Base-by-base conservation (phyloP, 345 rosid species). In the Euclidium syriacum region DNA sequence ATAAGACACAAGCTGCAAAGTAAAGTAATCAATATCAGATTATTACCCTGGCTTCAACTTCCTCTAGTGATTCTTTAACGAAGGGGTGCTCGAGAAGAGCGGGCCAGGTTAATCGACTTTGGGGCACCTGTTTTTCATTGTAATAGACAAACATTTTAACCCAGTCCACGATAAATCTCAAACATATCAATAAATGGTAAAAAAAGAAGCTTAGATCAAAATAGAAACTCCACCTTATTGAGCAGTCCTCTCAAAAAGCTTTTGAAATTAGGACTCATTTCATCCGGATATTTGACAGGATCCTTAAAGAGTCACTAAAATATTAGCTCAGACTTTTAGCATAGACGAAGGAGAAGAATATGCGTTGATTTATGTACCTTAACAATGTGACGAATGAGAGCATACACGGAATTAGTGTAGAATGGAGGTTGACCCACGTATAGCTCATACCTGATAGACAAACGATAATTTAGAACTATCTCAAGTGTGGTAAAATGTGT, bases 371-470 rank as follows among this genome's bases (percentile, higher is more conserved):
- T 32, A 55, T 62, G 20, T 74, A 94, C 99, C 97, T 87, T 90
- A 62, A 94, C 94, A 79, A 94, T 94, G 67, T 87, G 99, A 57
- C 95, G 81, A 65, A 94, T 87, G 69, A 94, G 94, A 42, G 99
- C 96, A 73, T 89, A 94, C 41, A 94, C 99, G 50, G 99, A 90
- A 79, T 90, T 94, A 35, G 96, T 94, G 79, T 90, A 94, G 80
- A 94, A 94, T 35, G 99, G 99, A 35, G 99, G 99, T 55, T 85
- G 97, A 49, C 99, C 99, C 42, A 94, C 99, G 67, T 74, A 94
- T 76, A 94, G 81, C 69, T 90, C 99, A 73, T 94, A 94, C 84
- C 99, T 94, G 81, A 71, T 58, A 7, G 43, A 49, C 29, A 67
- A 26, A 17, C 30, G 58, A 61, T 12, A 41, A 33, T 49, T 70